Evolutionary conservation across 805 yeast genomes (phyloP), one percentile per base, ranked within the genome.

Genomic region (Wickerhamomyces hampshirensis): DNA sequence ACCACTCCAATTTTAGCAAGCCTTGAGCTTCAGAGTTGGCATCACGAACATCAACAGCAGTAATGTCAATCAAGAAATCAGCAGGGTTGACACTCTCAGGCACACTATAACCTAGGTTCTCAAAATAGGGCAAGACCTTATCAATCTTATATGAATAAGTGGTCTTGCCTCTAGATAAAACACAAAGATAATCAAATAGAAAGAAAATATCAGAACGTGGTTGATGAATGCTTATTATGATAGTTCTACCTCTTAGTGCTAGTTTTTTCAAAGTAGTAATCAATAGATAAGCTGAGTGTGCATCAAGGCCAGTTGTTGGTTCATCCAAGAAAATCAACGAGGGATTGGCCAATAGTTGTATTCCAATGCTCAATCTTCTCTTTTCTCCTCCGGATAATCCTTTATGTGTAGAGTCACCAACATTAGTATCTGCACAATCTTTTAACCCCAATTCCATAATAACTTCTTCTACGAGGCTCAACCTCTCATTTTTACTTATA

Each of bases 341-440:
- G 0, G 95, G 95, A 45, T 80, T 82, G 5, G 84, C 72, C 23
- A 87, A 64, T 54, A 86, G 61, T 55, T 87, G 95, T n/a, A 86
- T 77, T 0, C 86, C 96, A 27, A 87, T 74, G 39, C 89, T 80
- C 6, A 84, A 66, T 36, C 95, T 59, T 50, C 96, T 56, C 54
- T 80, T 83, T 55, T 86, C 95, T 23, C 96, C 96, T 6, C 96
- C 96, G 1, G 93, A 83, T 5, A 86, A 61, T 18, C 84, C 86
- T 30, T 69, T 63, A 39, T 71, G 71, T 4, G 62, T 60, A 1
- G 61, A 48, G 47, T 78, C 80, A 8, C 82, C 82, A 2, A 87
- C 82, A 3, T 66, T 40, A 1, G 84, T 79, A 43, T 80, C 67
- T 4, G 75, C 75, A 44, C 89, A 73, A 35, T 79, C 88, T 40